phyloP scores from a whole-genome alignment of 176 grass and related monocot genomes.

The Pontederia crassipes region DNA sequence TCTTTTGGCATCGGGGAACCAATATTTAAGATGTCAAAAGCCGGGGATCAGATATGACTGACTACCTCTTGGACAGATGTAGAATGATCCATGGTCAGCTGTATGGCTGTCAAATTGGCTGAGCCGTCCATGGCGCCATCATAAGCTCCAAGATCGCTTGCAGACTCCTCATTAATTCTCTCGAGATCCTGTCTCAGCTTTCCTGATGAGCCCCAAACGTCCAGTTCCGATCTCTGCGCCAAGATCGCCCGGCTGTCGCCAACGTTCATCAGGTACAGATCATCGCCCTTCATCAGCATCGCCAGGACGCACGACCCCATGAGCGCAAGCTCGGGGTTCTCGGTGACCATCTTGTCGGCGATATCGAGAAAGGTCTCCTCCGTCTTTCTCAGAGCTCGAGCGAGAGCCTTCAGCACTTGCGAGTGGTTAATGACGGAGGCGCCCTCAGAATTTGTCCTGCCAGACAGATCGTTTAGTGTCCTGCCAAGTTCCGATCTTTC shows the following conservation, averaged over 20 bases:
- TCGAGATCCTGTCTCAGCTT: constrained; percentile 30
- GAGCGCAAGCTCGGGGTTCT: constrained; percentile 64
- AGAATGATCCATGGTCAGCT: constrained; percentile 62
- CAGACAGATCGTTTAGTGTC: constrained; percentile 7
- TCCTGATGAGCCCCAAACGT: constrained; percentile 31
- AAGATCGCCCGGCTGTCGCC: constrained; percentile 74
- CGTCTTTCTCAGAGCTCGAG: constrained; percentile 44
- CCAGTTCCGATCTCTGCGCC: constrained; percentile 32
- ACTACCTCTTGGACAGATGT: constrained; percentile 37
- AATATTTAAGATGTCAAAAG: too few relatives aligned
- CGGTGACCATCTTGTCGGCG: constrained; percentile 35
- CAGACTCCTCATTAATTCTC: constrained; percentile 33
- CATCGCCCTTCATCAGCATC: constrained; percentile 70
- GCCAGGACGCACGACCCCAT: constrained; percentile 84
- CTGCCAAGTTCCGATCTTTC: constrained; percentile 2
- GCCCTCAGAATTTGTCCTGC: not conserved
- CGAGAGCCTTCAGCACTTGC: constrained; percentile 51
- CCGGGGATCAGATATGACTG: too few relatives aligned
- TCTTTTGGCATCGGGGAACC: too few relatives aligned
- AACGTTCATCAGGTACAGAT: constrained; percentile 82
- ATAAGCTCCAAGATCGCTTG: constrained; percentile 37
- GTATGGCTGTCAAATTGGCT: constrained; percentile 36
- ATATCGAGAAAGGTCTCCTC: constrained; percentile 63
- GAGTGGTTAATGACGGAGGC: constrained; percentile 3
- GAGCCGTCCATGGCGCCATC: constrained; percentile 9